These are phyloP conservation scores for Cercospora nicotianae DNA, from an alignment of 2,329 filamentous ascomycete genomes.

Conservation along the genomic window DNA sequence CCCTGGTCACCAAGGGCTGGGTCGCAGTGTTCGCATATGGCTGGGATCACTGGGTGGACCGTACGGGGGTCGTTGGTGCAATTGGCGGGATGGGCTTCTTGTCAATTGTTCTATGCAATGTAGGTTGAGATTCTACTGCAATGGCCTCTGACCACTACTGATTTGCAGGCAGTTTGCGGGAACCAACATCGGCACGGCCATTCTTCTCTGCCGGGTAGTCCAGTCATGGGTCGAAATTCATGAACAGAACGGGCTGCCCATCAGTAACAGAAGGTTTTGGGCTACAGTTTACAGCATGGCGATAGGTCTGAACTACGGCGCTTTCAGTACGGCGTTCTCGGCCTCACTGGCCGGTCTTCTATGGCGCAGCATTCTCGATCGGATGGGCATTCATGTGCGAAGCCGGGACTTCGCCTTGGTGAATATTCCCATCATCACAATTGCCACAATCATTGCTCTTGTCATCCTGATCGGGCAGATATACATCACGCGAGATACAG, in stretches of 20 bases:
- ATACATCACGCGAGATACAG: slow-evolving; percentile 55
- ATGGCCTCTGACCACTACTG: not conserved
- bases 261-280: slow-evolving; percentile 68
- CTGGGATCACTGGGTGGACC: slow-evolving; percentile 71
- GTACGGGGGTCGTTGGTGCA: slow-evolving; percentile 66
- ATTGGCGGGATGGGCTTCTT: slow-evolving; percentile 73
- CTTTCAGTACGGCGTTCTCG: slow-evolving; percentile 71
- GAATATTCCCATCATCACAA: slow-evolving; percentile 69
- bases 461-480: slow-evolving; percentile 63
- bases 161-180: slow-evolving; percentile 56
- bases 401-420: slow-evolving; percentile 66
- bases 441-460: slow-evolving; percentile 65
- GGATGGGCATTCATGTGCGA: slow-evolving; percentile 67
- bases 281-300: slow-evolving; percentile 74
- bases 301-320: slow-evolving; percentile 71
- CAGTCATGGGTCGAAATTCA: slow-evolving; percentile 68
- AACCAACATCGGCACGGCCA: slow-evolving; percentile 75
- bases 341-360: slow-evolving; percentile 70
- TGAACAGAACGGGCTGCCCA: slow-evolving; percentile 45
- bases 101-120: slow-evolving; percentile 62
- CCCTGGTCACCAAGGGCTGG: slow-evolving; percentile 71
- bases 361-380: slow-evolving; percentile 67
- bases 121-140: slow-evolving; percentile 42
- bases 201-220: slow-evolving; percentile 68
- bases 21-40: slow-evolving; percentile 70